These are phyloP conservation scores for Leishmania lainsoni DNA, from an alignment of 208 protist species.

Conservation along the genomic window DNA sequence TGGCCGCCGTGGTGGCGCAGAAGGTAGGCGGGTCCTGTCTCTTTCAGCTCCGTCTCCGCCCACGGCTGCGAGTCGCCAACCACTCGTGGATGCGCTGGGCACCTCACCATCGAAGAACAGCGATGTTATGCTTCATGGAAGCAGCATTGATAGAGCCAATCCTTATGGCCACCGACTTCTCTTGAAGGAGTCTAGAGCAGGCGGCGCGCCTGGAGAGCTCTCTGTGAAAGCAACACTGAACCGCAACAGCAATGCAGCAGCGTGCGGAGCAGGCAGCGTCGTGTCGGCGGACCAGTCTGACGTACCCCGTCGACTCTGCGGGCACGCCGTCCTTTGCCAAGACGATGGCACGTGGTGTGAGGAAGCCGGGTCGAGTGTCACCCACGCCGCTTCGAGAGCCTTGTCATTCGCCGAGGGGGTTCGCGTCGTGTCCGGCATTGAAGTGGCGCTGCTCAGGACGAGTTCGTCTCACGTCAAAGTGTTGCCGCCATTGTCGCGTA, in stretches of 20 bases:
- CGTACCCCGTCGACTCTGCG: conserved; percentile 13
- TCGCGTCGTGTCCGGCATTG: conserved; percentile 9
- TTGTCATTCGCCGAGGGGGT: background rate
- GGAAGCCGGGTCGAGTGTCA: background rate
- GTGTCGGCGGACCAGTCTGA: background rate
- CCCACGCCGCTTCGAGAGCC: background rate
- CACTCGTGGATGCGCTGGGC: background rate
- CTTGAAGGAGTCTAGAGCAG: background rate
- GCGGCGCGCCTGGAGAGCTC: background rate
- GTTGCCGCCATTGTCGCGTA: background rate
- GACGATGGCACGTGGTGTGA: background rate
- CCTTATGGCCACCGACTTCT: background rate
- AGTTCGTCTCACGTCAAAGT: background rate
- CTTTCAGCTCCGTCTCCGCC: background rate
- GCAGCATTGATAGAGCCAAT: background rate
- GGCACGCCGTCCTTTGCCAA: conserved; percentile 22
- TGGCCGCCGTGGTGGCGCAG: background rate
- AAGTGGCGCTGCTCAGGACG: background rate
- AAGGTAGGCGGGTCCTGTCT: background rate
- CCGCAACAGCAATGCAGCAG: background rate
- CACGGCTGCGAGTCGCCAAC: background rate
- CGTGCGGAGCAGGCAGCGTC: background rate
- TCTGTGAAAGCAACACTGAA: background rate
- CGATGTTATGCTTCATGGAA: background rate
- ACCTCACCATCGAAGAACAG: background rate